Evolutionary conservation across 75 land plant species (phyloP), one percentile per base, ranked within the genome.

Genomic region (Sequoiadendron giganteum): DNA sequence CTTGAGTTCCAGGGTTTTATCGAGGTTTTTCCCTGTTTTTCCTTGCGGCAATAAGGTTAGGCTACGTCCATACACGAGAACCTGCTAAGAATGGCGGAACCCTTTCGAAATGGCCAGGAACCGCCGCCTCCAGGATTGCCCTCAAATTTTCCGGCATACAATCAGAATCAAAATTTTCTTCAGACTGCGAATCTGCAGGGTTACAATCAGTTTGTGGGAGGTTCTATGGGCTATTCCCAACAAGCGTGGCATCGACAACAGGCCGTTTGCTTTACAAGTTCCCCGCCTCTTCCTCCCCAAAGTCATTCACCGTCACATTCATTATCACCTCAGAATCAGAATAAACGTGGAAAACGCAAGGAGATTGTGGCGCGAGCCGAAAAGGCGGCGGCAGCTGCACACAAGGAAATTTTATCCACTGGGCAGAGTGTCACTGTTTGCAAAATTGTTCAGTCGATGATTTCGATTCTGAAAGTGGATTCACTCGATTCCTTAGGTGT

Each of bases 401-500:
- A 94, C 72, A 75, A 86, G 10, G 91, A 91, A 14, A 72, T 94
- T 13, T 19, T 95, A n/a, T 81, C 79, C 0, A 88, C 92, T 28
- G 92, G 94, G 40, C 93, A 92, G 87, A 90, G 86, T 39, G 94
- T 97, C 6, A 90, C 95, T 32, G 87, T 93, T 65, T 93, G 92
- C 89, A 94, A 93, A 82, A 91, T 96, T n/a, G 75, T 91, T 1
- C 92, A 93, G 86, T 32, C 91, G 2, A 94, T 91, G 54, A 86
- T 97, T 36, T 25, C 87, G 55, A 52, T 52, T 52, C 91, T 97
- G 2, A 55, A 93, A 36, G 89, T 85, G 5, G 93, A 93, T 52
- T 95, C 99, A 25, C 92, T 97, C 90, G 89, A 89, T 14, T 85
- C 94, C 19, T 39, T 97, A 16, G 99, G 99, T 75, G 88, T 93